Base-by-base conservation (phyloP, 2,329 filamentous ascomycete species). In the Trichophyton rubrum region DNA sequence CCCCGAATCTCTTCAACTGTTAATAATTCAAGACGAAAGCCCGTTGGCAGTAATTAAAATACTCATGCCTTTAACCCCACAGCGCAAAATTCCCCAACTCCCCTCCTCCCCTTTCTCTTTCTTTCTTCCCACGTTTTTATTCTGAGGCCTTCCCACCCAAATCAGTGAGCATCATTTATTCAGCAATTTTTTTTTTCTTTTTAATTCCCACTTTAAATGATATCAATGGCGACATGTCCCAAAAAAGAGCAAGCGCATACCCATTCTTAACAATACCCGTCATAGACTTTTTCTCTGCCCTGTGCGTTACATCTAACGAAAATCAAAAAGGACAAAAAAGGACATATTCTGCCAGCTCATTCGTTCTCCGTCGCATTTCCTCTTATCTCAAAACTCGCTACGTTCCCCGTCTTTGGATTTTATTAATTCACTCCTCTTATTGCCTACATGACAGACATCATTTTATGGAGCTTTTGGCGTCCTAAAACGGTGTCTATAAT, bases 1-100 rank as follows among this genome's bases (percentile, higher is more conserved):
- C 90, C 90, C 30, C 75, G 82, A 61, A 77, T 83, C 15, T 78
- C 79, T 30, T 76, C 75, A 65, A 69, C 71, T 58, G 69, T 71
- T 61, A 75, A 75, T 66, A 75, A 69, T 61, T 73, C 72, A 33
- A 71, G 72, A 58, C 66, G 74, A 60, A 76, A 75, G 64, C 74
- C 74, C 40, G 69, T 76, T 33, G 74, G 75, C 59, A 74, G 76
- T 68, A 73, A 73, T 61, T 73, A 73, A 6, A 68, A 73, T 58
- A 67, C 70, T 13, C 60, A 51, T 11, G 5, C 20, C 13, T 6
- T 22, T 2, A 30, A 27, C 5, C 20, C 7, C 9, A 47, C 20
- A 4, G 20, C 20, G 5, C 45, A 15, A 30, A 27, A 27, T 5
- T 27, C 27, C 27, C 27, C 27, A 30, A 9, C 45, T 51, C 40